These are phyloP conservation scores for Emericellopsis atlantica DNA, from an alignment of 2,329 filamentous ascomycete genomes.

Conservation along the genomic window DNA sequence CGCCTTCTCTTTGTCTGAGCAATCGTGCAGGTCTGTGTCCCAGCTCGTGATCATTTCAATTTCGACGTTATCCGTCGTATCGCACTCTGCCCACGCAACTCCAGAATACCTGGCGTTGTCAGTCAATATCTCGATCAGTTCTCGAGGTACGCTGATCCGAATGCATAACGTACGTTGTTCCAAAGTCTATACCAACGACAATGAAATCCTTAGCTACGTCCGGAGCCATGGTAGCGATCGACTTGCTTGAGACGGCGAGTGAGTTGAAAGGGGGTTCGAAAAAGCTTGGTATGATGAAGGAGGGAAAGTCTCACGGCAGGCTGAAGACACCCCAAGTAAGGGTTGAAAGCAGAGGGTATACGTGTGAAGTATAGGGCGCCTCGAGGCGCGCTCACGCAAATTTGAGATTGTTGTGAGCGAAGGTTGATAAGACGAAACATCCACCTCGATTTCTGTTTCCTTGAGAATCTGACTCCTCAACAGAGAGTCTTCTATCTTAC, in stretches of 20 bases:
- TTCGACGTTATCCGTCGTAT: constrained; percentile 9
- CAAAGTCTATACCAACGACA: constrained; percentile 30
- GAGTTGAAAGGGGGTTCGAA: background rate
- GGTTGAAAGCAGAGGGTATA: too few relatives aligned
- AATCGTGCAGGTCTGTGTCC: constrained; percentile 8
- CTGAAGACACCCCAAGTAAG: too few relatives aligned
- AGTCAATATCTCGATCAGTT: background rate
- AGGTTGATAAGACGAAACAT: too few relatives aligned
- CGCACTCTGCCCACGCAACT: constrained; percentile 20
- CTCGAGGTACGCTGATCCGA: too few relatives aligned
- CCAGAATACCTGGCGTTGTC: constrained; percentile 20
- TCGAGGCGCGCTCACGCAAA: too few relatives aligned
- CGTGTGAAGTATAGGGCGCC: too few relatives aligned
- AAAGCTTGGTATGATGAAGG: background rate
- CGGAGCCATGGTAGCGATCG: background rate
- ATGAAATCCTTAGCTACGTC: constrained; percentile 8
- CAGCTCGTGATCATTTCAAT: constrained; percentile 19
- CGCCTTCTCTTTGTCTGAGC: constrained; percentile 16
- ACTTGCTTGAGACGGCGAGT: background rate
- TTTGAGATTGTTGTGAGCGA: too few relatives aligned
- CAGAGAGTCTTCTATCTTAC: too few relatives aligned
- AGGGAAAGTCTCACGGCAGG: background rate
- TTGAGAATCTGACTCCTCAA: too few relatives aligned
- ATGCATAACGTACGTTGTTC: constrained; percentile 23
- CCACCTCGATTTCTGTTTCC: too few relatives aligned